Conservation (phyloP, 371 early-diverging fungal genomes). For the Rhizomucor miehei region DNA sequence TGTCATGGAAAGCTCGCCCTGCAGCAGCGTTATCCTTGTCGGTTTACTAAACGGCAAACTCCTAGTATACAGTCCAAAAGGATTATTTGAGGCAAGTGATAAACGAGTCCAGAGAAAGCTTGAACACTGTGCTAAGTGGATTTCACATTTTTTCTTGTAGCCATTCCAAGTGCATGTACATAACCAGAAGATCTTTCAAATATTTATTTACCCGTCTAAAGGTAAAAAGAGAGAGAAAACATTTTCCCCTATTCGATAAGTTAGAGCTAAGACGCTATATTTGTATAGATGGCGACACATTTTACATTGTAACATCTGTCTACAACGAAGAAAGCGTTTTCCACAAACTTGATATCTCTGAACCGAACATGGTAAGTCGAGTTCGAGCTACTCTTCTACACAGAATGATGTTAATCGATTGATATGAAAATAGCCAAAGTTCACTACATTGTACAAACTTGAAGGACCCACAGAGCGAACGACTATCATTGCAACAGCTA, state of each 20-base stretch:
- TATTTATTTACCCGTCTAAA: slow-evolving; percentile 38
- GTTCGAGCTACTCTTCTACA: too few species aligned
- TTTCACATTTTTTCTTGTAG: slow-evolving; percentile 17
- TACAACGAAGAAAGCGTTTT: slow-evolving; percentile 41
- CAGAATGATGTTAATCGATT: too few species aligned
- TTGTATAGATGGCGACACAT: slow-evolving; percentile 26
- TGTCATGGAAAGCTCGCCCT: slow-evolving; percentile 55
- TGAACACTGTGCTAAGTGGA: neutral
- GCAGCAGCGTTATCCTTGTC: slow-evolving; percentile 54
- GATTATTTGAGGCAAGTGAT: slow-evolving; percentile 39
- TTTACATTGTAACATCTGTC: slow-evolving; percentile 43
- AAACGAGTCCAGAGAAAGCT: neutral
- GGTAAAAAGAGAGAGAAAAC: slow-evolving; percentile 12
- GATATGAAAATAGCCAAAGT: slow-evolving; percentile 25
- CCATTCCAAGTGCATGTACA: slow-evolving; percentile 44
- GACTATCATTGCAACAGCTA: slow-evolving; percentile 46
- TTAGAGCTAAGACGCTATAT: too few species aligned
- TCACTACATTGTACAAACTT: slow-evolving; percentile 41
- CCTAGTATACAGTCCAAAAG: slow-evolving; percentile 44
- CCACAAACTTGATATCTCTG: slow-evolving; percentile 27
- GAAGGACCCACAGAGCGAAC: slow-evolving; percentile 46
- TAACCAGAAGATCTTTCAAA: slow-evolving; percentile 47
- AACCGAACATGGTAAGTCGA: slow-evolving; percentile 18
- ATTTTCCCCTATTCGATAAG: neutral
- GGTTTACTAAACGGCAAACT: slow-evolving; percentile 61